Percentiles rank a stretch among this genome's conserved stretches.
Evolutionary conservation across 2,329 filamentous ascomycete genomes (phyloP).

Genomic region (Parastagonospora nodorum): DNA sequence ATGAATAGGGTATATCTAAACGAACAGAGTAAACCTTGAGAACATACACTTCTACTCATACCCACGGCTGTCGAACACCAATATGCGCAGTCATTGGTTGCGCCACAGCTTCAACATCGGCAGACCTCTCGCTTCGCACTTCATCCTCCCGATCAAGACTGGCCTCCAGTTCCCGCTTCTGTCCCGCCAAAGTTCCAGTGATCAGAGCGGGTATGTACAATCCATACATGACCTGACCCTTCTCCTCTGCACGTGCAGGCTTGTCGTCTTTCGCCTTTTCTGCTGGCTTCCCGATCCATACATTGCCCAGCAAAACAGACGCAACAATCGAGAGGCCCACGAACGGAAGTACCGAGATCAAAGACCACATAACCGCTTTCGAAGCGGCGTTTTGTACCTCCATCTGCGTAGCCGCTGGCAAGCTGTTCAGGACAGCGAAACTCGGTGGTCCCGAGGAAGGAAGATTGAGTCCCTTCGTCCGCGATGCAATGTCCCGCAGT

Average conservation of each 20-base stretch:
- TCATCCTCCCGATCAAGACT: slow-evolving; percentile 8
- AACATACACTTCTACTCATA: not conserved
- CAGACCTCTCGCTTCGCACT: slow-evolving; percentile 2
- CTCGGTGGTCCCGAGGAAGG: slow-evolving; percentile 24
- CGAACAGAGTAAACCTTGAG: no score
- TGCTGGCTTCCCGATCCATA: slow-evolving; percentile 52
- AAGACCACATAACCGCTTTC: slow-evolving; percentile 68
- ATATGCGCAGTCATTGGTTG: slow-evolving; percentile 6
- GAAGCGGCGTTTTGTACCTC: slow-evolving; percentile 53
- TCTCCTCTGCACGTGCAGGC: slow-evolving; percentile 12
- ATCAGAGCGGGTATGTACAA: slow-evolving; percentile 23
- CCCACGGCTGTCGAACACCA: not conserved
- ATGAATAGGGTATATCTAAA: no score
- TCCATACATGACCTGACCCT: slow-evolving; percentile 26
- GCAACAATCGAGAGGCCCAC: slow-evolving; percentile 56
- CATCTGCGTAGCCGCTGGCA: slow-evolving; percentile 45
- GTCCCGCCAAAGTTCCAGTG: slow-evolving; percentile 7
- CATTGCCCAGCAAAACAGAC: slow-evolving; percentile 56
- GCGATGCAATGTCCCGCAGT: slow-evolving; percentile 20
- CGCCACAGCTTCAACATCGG: slow-evolving; percentile 12
- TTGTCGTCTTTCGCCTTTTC: slow-evolving; percentile 31
- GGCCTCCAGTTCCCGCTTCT: slow-evolving; percentile 23
- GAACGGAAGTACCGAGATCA: slow-evolving; percentile 65
- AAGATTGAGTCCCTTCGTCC: slow-evolving; percentile 21
- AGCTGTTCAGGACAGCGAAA: slow-evolving; percentile 42